These are phyloP conservation scores for Mucor lusitanicus DNA, from an alignment of 371 early-diverging fungal genomes.

Conservation along the genomic window DNA sequence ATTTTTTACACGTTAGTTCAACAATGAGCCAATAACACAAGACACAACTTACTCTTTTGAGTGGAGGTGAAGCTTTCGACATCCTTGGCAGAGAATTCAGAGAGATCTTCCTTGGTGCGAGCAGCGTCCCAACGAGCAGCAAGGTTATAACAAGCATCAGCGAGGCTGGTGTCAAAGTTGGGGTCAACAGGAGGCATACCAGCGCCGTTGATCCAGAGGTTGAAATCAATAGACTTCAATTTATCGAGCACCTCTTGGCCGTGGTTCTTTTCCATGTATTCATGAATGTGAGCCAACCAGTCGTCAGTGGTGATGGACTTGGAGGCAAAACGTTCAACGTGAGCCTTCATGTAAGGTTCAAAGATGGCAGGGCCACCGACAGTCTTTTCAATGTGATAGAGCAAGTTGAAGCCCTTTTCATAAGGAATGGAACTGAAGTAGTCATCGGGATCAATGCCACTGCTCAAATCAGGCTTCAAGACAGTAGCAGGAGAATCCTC, in stretches of 20 bases:
- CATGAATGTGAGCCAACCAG: slow-evolving; percentile 83
- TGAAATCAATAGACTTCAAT: slow-evolving; percentile 82
- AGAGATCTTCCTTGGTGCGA: slow-evolving; percentile 47
- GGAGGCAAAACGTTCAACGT: slow-evolving; percentile 84
- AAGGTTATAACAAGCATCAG: slow-evolving; percentile 80
- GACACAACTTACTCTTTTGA: slow-evolving; percentile 70
- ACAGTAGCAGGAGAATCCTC: slow-evolving; percentile 75
- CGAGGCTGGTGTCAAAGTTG: slow-evolving; percentile 84
- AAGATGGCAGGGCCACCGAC: slow-evolving; percentile 85
- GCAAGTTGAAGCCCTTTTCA: slow-evolving; percentile 94
- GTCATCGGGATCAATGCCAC: slow-evolving; percentile 92
- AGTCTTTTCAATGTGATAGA: slow-evolving; percentile 88
- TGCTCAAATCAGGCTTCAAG: slow-evolving; percentile 74
- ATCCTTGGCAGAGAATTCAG: slow-evolving; percentile 61
- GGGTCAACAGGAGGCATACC: slow-evolving; percentile 92
- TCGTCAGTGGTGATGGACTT: slow-evolving; percentile 86
- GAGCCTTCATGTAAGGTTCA: slow-evolving; percentile 84
- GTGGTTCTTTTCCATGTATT: slow-evolving; percentile 65
- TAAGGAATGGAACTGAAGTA: slow-evolving; percentile 92
- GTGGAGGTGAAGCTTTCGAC: slow-evolving; percentile 67
- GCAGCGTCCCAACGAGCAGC: slow-evolving; percentile 78
- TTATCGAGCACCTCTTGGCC: slow-evolving; percentile 68
- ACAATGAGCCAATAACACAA: too few species aligned
- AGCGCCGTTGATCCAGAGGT: slow-evolving; percentile 83
- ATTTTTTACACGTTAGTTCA: not conserved